phyloP scores from a whole-genome alignment of 225 moss, liverwort and hornwort species.

The Thuidium tamariscinum region DNA sequence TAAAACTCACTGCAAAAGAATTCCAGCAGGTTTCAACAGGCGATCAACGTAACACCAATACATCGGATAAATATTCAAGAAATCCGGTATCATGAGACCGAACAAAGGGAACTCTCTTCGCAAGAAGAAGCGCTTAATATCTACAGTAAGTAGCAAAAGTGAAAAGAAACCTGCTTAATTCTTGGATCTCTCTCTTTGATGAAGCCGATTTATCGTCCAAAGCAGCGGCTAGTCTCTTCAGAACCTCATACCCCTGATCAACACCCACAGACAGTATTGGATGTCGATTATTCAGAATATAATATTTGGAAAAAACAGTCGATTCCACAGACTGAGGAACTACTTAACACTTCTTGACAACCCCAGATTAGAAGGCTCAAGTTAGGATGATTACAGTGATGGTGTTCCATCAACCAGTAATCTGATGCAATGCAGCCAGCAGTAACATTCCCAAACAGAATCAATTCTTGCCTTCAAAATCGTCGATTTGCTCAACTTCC shows the following conservation, averaged over 20 bases:
- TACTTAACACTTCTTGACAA: not conserved
- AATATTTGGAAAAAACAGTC: not conserved
- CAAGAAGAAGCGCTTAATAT: not conserved
- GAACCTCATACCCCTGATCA: conserved; percentile 77
- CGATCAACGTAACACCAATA: not conserved
- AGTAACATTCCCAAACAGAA: not conserved
- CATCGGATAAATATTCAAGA: not conserved
- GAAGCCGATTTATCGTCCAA: conserved; percentile 37
- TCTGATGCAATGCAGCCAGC: not conserved
- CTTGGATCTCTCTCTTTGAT: conserved; percentile 6
- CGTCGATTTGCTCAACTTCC: conserved; percentile 93
- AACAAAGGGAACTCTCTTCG: not conserved
- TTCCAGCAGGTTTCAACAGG: not conserved
- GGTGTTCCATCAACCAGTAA: not conserved
- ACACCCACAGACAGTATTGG: not conserved
- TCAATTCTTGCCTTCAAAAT: conserved; percentile 54
- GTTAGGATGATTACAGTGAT: not conserved
- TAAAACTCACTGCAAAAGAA: conserved; percentile 76
- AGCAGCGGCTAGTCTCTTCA: conserved; percentile 70
- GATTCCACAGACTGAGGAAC: not conserved
- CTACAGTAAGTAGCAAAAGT: not conserved
- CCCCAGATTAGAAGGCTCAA: not conserved
- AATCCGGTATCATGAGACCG: not conserved
- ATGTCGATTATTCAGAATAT: not conserved
- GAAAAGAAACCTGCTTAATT: conserved; percentile 52